Conservation (phyloP, 2,329 filamentous ascomycete species). For the Chalaropsis ovoidea region DNA sequence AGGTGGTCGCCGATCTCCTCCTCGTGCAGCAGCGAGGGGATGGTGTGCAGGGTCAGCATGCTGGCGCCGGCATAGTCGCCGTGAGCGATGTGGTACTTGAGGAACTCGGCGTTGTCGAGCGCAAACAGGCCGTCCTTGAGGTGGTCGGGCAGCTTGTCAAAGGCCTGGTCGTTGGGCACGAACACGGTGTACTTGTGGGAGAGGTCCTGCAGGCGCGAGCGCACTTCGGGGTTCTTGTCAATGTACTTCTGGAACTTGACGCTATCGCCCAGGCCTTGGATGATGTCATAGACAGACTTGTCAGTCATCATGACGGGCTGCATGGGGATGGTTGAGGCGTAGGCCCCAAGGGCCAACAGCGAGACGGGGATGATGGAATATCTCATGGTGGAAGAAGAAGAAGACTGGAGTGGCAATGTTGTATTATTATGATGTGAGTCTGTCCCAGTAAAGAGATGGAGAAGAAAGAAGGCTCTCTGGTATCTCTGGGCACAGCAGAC, state of each 20-base stretch:
- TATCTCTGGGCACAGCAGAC: neutral
- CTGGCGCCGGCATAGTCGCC: conserved; percentile 56
- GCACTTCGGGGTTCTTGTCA: conserved; percentile 59
- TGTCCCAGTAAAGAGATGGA: conserved; percentile 1
- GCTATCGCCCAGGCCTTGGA: conserved; percentile 28
- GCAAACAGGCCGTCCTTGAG: conserved; percentile 48
- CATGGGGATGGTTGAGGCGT: conserved; percentile 11
- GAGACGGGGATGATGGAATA: conserved; percentile 6
- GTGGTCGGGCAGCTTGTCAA: conserved; percentile 49
- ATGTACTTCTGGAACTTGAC: conserved; percentile 19
- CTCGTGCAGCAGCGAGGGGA: conserved; percentile 57
- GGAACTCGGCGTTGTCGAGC: conserved; percentile 41
- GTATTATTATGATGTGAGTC: neutral
- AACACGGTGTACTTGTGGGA: conserved; percentile 66
- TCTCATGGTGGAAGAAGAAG: conserved; percentile 41
- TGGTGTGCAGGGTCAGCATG: conserved; percentile 60
- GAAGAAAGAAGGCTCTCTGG: neutral
- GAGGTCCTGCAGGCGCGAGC: conserved; percentile 64
- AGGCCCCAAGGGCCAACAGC: conserved; percentile 22
- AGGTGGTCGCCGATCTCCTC: conserved; percentile 50
- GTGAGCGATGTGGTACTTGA: conserved; percentile 65
- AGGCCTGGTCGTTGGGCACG: conserved; percentile 66
- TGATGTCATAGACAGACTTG: conserved; percentile 26
- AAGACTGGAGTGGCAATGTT: conserved; percentile 40
- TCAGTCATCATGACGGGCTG: conserved; percentile 11